phyloP scores from a whole-genome alignment of 805 yeast genomes.

The Komagataella populi region DNA sequence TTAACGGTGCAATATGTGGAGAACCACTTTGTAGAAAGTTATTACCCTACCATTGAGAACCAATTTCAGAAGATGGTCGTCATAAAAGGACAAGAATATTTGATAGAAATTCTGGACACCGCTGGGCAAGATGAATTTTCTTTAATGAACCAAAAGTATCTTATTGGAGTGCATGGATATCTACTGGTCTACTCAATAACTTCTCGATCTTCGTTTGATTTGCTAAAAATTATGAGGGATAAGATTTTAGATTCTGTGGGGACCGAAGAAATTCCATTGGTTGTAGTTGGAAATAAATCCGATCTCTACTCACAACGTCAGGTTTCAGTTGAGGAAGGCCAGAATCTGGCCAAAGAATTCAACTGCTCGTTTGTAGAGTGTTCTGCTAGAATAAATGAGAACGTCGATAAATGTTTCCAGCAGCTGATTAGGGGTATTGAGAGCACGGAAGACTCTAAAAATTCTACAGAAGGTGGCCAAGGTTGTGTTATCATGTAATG shows the following conservation, averaged over 20 bases:
- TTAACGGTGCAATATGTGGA: constrained; percentile 77
- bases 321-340: constrained; percentile 40
- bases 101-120: constrained; percentile 78
- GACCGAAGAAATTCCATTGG: constrained; percentile 31
- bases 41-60: constrained; percentile 86
- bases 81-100: constrained; percentile 62
- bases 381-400: constrained; percentile 31
- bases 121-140: constrained; percentile 91
- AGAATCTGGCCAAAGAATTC: constrained; percentile 26
- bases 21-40: constrained; percentile 76
- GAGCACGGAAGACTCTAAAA: constrained; percentile 35
- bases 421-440: constrained; percentile 49
- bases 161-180: constrained; percentile 77
- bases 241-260: constrained; percentile 63
- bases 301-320: constrained; percentile 46
- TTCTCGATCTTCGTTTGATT: constrained; percentile 64
- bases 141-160: constrained; percentile 62
- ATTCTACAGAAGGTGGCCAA: neutral
- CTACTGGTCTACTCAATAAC: constrained; percentile 73
- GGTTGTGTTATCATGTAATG: neutral
- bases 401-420: constrained; percentile 41
- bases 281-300: constrained; percentile 33
- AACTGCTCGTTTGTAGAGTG: constrained; percentile 34
- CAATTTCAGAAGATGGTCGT: constrained; percentile 61
- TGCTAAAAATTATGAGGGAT: constrained; percentile 65